These are phyloP conservation scores for Tetrahymena elliotti DNA, from an alignment of 73 alveolate genomes.

Conservation along the genomic window DNA sequence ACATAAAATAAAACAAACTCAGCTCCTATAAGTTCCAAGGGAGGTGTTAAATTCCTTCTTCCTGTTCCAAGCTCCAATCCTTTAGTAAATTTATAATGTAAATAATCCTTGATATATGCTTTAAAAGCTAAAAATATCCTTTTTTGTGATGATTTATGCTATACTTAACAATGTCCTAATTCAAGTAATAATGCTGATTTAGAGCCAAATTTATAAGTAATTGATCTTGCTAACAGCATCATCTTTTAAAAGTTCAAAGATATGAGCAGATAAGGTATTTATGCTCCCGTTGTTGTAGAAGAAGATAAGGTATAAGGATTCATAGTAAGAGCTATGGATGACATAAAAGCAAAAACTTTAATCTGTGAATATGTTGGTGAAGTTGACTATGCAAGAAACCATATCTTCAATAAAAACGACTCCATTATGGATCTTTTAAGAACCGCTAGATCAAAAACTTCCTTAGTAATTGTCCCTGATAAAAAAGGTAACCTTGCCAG, in stretches of 20 bases:
- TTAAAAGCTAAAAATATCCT: slow-evolving; percentile 54
- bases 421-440: slow-evolving; percentile 79
- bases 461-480: slow-evolving; percentile 76
- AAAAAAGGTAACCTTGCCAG: slow-evolving; percentile 78
- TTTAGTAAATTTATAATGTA: slow-evolving; percentile 1
- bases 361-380: slow-evolving; percentile 90
- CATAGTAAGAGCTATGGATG: slow-evolving; percentile 72
- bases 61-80: neutral
- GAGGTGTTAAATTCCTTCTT: neutral
- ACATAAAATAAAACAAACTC: neutral
- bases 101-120: slow-evolving; percentile 56
- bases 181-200: slow-evolving; percentile 63
- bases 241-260: slow-evolving; percentile 60
- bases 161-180: slow-evolving; percentile 45
- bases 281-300: slow-evolving; percentile 75
- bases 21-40: neutral
- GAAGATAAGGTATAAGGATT: slow-evolving; percentile 73
- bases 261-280: slow-evolving; percentile 57
- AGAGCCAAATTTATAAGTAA: slow-evolving; percentile 61
- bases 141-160: slow-evolving; percentile 63
- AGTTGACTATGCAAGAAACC: slow-evolving; percentile 61
- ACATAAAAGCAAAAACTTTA: slow-evolving; percentile 64
- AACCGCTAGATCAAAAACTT: slow-evolving; percentile 65
- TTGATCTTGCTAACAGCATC: slow-evolving; percentile 46
- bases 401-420: slow-evolving; percentile 74